Evolutionary conservation across 176 grass and related monocot genomes (phyloP), one percentile per base, ranked within the genome.

Genomic region (Ananas comosus): DNA sequence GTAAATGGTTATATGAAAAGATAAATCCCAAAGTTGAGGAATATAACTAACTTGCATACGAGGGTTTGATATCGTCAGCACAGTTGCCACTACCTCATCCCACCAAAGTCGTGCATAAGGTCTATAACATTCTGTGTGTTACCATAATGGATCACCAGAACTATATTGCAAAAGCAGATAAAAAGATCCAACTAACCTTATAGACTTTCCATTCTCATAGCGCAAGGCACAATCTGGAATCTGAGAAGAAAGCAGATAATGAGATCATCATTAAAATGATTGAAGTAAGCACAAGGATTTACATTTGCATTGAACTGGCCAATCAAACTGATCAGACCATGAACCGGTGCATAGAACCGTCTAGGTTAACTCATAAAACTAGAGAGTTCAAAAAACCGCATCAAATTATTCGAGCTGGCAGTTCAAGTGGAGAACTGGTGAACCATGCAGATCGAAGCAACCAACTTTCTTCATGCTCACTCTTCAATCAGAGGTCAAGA

Each of bases 1-100:
- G 63, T 79, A 66, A 22, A 49, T 66, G 66, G 72, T 81, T 16
- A 57, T 52, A 27, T 70, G 49, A 16, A 79, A 54, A 49, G 6
- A 54, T 29, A 29, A 28, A 12, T 3, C 42, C 2, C 18, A n/a
- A 10, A 66, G 28, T 66, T 28, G 19, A 68, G 66, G 76, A 65
- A 69, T 66, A 48, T 42, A 76, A 29, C 14, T 76, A 70, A 96
- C 93, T 86, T 83, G 89, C 69, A 85, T 74, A 33, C 70, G 81
- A 83, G 49, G 63, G 83, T 92, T 85, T 67, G 86, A 86, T 57
- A 66, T 49, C 19, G 93, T 96, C 51, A 96, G 79, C 70, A 96
- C 88, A 27, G 93, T 96, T 68, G 86, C 80, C n/a, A 92, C 83
- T 78, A 85, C 79, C 70, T 96, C 88, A 66, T 96, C 93, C 93